Evolutionary conservation across 176 grass and related monocot species (phyloP).

Genomic region (Cymbopogon citratus): DNA sequence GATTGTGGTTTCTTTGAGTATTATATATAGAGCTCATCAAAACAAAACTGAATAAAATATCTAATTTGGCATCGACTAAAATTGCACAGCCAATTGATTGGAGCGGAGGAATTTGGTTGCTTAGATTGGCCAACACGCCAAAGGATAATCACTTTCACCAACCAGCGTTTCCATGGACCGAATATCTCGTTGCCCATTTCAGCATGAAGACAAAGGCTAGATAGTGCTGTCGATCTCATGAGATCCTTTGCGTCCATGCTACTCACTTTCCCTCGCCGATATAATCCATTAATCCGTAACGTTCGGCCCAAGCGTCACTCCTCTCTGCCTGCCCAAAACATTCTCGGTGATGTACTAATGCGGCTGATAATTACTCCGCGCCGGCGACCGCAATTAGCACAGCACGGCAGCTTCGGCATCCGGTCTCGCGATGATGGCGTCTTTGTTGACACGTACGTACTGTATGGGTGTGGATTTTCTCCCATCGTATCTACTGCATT

Average conservation of each 20-base stretch:
- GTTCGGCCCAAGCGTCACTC: conserved; percentile 7
- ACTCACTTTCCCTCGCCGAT: not conserved
- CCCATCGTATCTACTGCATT: too few species aligned
- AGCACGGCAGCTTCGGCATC: not conserved
- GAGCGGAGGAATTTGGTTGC: not conserved
- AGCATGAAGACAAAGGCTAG: not conserved
- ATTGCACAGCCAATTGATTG: too few species aligned
- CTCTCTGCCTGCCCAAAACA: not conserved
- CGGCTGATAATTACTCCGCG: not conserved
- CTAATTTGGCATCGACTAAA: too few species aligned
- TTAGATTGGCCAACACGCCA: not conserved
- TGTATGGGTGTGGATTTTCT: too few species aligned
- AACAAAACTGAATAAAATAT: too few species aligned
- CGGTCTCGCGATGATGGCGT: not conserved
- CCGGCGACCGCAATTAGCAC: not conserved
- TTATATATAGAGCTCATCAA: too few species aligned
- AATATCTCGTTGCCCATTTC: not conserved
- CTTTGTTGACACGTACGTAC: too few species aligned
- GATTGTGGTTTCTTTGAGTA: too few species aligned
- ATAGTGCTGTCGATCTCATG: not conserved
- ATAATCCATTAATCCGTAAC: not conserved
- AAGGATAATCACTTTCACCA: not conserved
- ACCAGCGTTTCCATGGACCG: not conserved
- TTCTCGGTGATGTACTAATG: not conserved
- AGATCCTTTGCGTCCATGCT: conserved; percentile 28